Base-by-base conservation (phyloP, 1,284 basidiomycete genomes). In the Tranzscheliella williamsii region DNA sequence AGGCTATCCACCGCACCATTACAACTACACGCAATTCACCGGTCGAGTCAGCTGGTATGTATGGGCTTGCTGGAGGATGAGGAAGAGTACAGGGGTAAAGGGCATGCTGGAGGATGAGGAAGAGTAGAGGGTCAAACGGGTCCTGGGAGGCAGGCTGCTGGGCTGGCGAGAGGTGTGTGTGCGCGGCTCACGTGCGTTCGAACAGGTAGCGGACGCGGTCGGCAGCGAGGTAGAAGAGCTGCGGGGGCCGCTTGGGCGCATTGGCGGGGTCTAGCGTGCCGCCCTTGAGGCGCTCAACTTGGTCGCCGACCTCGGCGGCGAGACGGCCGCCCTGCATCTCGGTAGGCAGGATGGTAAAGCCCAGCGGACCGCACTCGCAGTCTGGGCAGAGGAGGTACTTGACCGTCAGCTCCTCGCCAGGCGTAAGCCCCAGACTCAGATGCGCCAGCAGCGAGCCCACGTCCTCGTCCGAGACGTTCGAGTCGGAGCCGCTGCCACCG, bases 381-480 rank as follows among this genome's bases (percentile, higher is more conserved):
- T 76, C 72, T n/a, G 73, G 67, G 36, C 75, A 76, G 18, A 70
- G 24, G 2, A 76, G 51, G 41, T 72, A 75, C 50, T 76, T 76
- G 40, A 76, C 68, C 21, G 63, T 66, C 30, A 56, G 26, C 32
- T 60, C 56, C 34, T 69, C 69, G 4, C 63, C 69, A 1, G 66
- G 66, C 12, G 38, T 57, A 18, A 71, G 32, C 0, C 60, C 69
- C 1, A 68, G 35, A n/a, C 42, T 47, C 12, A 64, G 43, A 22
- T 64, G 61, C 31, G 61, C 44, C 9, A 64, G 51, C 23, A 64
- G 32, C 11, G 43, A 37, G 11, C 27, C 35, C 6, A 58, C 42
- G n/a, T 64, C 61, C 6, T 64, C 61, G 24, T 64, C 55, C 18
- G 42, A 47, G 2, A 37, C 17, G 24, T 27, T 44, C n/a, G 32